phyloP scores from a whole-genome alignment of 1,284 basidiomycete species.

The Vanrija sp. region DNA sequence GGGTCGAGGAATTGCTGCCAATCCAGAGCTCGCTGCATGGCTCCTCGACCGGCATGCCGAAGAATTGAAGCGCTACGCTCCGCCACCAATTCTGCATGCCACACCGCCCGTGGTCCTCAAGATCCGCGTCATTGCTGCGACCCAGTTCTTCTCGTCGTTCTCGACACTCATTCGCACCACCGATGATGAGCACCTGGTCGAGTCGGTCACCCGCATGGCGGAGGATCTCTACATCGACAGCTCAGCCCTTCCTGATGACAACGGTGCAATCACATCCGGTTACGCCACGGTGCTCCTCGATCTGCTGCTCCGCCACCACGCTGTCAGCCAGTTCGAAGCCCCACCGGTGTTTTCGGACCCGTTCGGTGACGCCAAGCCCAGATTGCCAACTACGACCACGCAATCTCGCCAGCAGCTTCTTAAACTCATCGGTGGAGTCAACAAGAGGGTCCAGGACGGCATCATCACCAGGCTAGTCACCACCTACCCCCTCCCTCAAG shows the following conservation, averaged over 20 bases:
- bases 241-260: conserved; percentile 2
- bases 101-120: conserved; percentile 25
- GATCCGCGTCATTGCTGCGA: conserved; percentile 23
- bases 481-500: conserved; percentile 1
- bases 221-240: conserved; percentile 4
- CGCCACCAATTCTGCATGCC: conserved; percentile 32
- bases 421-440: neutral
- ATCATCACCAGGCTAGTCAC: neutral
- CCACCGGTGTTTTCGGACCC: neutral
- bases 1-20: conserved; percentile 14
- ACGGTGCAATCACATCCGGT: conserved; percentile 7
- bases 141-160: conserved; percentile 23
- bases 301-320: conserved; percentile 13
- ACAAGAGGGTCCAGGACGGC: neutral
- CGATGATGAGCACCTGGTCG: conserved; percentile 7
- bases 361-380: neutral
- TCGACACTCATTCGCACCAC: conserved; percentile 11
- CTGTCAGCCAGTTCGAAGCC: neutral
- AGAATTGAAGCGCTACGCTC: conserved; percentile 26
- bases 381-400: neutral
- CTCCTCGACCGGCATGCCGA: conserved; percentile 17
- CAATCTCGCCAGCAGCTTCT: neutral
- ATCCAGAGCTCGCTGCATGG: conserved; percentile 25
- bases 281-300: conserved; percentile 21
- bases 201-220: conserved; percentile 1